These are phyloP conservation scores for Entonaema liquescens DNA, from an alignment of 495 filamentous ascomycete genomes.

Conservation along the genomic window DNA sequence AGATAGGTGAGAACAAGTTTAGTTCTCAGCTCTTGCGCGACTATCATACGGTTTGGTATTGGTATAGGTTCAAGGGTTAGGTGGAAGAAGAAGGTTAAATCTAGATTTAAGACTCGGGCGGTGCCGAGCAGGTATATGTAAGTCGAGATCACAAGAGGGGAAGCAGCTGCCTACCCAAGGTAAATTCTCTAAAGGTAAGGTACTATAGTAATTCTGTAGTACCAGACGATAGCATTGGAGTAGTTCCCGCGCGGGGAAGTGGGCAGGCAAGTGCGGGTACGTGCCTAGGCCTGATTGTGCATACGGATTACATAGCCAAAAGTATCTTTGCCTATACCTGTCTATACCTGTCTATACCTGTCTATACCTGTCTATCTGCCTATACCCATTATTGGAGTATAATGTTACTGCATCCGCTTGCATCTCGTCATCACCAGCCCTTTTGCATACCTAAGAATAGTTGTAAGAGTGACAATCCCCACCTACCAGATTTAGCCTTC, in stretches of 20 bases:
- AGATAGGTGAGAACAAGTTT: neutral
- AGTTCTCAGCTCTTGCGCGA: neutral
- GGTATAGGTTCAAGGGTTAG: neutral
- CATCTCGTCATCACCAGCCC: slow-evolving; percentile 28
- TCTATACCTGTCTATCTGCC: neutral
- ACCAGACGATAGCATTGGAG: neutral
- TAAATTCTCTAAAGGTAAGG: slow-evolving; percentile 5
- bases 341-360: no score
- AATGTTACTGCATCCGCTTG: slow-evolving; percentile 10
- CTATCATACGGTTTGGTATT: neutral
- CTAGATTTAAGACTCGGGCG: slow-evolving; percentile 13
- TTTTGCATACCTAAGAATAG: slow-evolving; percentile 25
- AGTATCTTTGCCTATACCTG: neutral
- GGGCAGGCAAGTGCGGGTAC: slow-evolving; percentile 36
- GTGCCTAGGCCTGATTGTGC: slow-evolving; percentile 24
- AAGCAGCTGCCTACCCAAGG: slow-evolving; percentile 6
- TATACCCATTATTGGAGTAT: slow-evolving; percentile 25
- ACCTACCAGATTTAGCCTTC: slow-evolving; percentile 17
- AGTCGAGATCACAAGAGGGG: slow-evolving; percentile 18
- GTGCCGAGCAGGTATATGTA: slow-evolving; percentile 25
- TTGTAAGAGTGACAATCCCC: slow-evolving; percentile 22
- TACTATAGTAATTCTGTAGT: neutral
- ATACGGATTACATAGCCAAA: slow-evolving; percentile 22
- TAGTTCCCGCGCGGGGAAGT: slow-evolving; percentile 43
- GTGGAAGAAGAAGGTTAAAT: slow-evolving; percentile 1